phyloP scores from a whole-genome alignment of 73 alveolate species.

The Paramecium biaurelia region DNA sequence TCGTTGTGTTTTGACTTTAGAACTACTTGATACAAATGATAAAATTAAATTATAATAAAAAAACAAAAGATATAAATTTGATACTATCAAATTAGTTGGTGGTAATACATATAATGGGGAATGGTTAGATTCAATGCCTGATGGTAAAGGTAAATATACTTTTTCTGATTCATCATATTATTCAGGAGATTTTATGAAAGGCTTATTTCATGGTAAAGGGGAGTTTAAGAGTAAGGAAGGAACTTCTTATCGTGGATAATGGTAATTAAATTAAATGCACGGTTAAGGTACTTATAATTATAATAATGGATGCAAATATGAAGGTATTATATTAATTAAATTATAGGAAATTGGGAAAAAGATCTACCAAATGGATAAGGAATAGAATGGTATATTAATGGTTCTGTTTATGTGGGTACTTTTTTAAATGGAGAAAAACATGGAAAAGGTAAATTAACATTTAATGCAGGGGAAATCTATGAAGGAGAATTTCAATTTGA shows the following conservation, averaged over 20 bases:
- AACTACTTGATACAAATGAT: background rate
- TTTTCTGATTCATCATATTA: constrained; percentile 69
- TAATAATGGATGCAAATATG: constrained; percentile 24
- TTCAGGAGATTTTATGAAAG: constrained; percentile 66
- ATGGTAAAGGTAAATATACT: constrained; percentile 71
- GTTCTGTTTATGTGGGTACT: constrained; percentile 9
- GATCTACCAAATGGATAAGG: constrained; percentile 22
- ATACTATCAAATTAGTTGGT: constrained; percentile 23
- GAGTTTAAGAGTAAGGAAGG: constrained; percentile 63
- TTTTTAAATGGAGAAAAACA: background rate
- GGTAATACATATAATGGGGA: constrained; percentile 15
- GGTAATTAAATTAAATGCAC: constrained; percentile 70
- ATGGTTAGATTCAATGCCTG: background rate
- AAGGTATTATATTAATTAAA: background rate
- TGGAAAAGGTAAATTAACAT: background rate
- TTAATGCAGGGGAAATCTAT: background rate
- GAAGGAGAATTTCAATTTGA: constrained; percentile 22
- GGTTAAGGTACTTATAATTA: constrained; percentile 64
- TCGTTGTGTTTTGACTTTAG: background rate
- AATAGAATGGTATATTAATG: background rate
- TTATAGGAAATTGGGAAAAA: background rate
- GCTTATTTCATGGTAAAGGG: constrained; percentile 72
- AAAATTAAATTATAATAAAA: background rate
- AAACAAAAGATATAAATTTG: background rate
- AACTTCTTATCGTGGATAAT: constrained; percentile 71